Base-by-base conservation (phyloP, 768 basidiomycete genomes). In the Pulveroboletus ravenelii region DNA sequence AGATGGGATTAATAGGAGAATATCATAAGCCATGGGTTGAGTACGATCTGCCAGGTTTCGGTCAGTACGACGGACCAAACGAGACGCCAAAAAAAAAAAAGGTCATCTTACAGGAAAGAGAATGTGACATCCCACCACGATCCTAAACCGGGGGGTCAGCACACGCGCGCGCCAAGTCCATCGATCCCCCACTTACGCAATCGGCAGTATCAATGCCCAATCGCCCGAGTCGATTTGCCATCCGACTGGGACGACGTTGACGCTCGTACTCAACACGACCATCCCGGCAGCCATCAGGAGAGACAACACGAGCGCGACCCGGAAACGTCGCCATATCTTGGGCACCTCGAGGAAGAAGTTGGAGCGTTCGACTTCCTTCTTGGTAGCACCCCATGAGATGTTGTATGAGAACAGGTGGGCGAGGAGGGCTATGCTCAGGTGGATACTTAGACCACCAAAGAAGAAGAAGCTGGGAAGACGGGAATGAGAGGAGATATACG, bases 271-370 rank as follows among this genome's bases (percentile, higher is more conserved):
- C 37, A 90, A 66, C 41, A 93, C 63, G 52, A 82, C 65, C 70
- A 90, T 85, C 38, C 61, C 72, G 3, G 68, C 74, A 48, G 81
- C 70, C 13, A 70, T 48, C 32, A 76, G n/a, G 53, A 81, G 66
- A 29, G 75, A 81, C 40, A 87, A 47, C 23, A 79, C 47, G 58
- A 89, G 73, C 29, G 82, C 75, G 38, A 79, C 56, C 72, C 85
- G 81, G 70, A 90, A 94, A 2, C 90, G 84, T 57, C 81, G 80
- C 68, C 85, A 73, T 62, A 93, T 91, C 56, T 81, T 80, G 15
- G 93, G 92, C 17, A 93, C 82, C 65, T 95, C 92, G 40, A 86
- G 79, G 78, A 88, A 93, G 74, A 95, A 93, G 65, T 93, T 93
- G n/a, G 87, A 89, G 32, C 81, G 77, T 64, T 93, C 85, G 42